phyloP scores from a whole-genome alignment of 305 asterid species.

The Fraxinus ornus region DNA sequence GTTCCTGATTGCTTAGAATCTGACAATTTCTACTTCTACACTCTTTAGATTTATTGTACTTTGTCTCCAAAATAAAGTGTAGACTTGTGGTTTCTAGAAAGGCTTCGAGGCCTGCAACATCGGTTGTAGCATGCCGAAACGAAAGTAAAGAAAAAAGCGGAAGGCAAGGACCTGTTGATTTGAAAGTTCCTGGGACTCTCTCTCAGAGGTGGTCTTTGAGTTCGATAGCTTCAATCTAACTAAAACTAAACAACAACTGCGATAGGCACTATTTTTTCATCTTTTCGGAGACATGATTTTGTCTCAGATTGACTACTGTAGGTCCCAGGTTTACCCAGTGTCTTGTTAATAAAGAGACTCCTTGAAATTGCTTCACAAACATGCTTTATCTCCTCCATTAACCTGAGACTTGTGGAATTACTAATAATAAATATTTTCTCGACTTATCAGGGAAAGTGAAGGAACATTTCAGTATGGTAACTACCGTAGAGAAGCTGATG shows the following conservation, averaged over 20 bases:
- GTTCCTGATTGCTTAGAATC: neutral
- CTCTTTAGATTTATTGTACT: neutral
- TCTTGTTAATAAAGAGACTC: neutral
- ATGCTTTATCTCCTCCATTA: neutral
- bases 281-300: no score
- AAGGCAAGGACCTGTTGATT: no score
- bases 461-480: constrained; percentile 84
- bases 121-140: no score
- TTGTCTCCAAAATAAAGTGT: neutral
- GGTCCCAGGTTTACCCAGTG: neutral
- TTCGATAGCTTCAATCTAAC: no score
- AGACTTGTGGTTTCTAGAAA: neutral
- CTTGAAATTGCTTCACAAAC: neutral
- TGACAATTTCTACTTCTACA: neutral
- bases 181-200: no score
- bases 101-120: no score
- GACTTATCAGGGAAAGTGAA: constrained; percentile 69
- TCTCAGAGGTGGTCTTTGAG: no score
- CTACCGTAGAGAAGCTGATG: constrained; percentile 81
- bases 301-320: no score
- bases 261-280: no score
- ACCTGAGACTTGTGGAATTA: neutral
- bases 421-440: neutral
- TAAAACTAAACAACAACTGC: no score
- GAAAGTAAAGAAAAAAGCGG: no score